These are phyloP conservation scores for Moricandia moricandioides DNA, from an alignment of 345 rosid genomes.

Conservation along the genomic window DNA sequence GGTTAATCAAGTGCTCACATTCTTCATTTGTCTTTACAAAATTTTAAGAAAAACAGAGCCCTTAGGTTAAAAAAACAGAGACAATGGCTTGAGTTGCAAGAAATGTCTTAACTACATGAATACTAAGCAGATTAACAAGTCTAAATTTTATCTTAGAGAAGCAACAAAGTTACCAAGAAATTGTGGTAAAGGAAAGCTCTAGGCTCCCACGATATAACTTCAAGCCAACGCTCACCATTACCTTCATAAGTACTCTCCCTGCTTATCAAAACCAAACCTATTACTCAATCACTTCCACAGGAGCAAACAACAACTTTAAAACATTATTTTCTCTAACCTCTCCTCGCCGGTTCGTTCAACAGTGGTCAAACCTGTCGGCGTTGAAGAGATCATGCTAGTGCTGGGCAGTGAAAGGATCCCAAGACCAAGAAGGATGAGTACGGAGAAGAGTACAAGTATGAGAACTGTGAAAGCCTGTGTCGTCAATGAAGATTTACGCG, in stretches of 20 bases:
- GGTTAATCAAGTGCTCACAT: slow-evolving; percentile 67
- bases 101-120: neutral
- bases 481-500: slow-evolving; percentile 50
- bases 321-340: slow-evolving; percentile 29
- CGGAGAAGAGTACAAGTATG: slow-evolving; percentile 49
- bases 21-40: slow-evolving; percentile 61
- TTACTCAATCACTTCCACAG: neutral
- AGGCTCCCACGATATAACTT: slow-evolving; percentile 95
- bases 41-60: neutral
- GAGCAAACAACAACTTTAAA: neutral
- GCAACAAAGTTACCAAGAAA: slow-evolving; percentile 57
- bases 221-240: slow-evolving; percentile 66
- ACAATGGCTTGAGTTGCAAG: neutral
- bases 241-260: slow-evolving; percentile 19
- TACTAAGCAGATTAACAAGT: neutral
- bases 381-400: slow-evolving; percentile 36
- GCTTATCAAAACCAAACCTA: neutral
- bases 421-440: slow-evolving; percentile 61
- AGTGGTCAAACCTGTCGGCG: slow-evolving; percentile 63
- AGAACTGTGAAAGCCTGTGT: slow-evolving; percentile 45
- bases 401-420: slow-evolving; percentile 65
- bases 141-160: neutral
- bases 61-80: neutral
- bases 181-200: slow-evolving; percentile 79
- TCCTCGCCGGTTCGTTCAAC: slow-evolving; percentile 40